Evolutionary conservation across 73 alveolate species (phyloP).

Genomic region (Paramecium primaurelia): DNA sequence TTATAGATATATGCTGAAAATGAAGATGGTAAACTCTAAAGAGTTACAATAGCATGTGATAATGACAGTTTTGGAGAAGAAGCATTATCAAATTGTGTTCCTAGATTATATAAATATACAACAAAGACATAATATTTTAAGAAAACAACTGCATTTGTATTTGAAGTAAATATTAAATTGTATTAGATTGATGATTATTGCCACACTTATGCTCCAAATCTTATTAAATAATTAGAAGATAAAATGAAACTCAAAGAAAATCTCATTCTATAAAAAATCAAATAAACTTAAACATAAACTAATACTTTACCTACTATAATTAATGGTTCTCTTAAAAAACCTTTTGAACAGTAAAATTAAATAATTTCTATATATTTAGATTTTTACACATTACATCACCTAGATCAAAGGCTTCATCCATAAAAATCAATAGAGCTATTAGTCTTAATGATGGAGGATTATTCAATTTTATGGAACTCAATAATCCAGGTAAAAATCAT

Average conservation of each 20-base stretch:
- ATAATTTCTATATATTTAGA: not conserved
- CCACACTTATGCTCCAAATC: not conserved
- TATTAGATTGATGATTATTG: slow-evolving; percentile 2
- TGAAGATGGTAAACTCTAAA: not conserved
- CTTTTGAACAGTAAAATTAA: not conserved
- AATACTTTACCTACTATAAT: not conserved
- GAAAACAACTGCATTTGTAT: not conserved
- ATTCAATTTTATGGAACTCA: slow-evolving; percentile 16
- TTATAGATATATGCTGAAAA: not conserved
- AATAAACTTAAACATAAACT: not conserved
- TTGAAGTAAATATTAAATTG: not conserved
- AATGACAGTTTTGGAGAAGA: slow-evolving; percentile 46
- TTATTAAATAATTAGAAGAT: not conserved
- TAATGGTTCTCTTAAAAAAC: not conserved
- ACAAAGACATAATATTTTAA: not conserved
- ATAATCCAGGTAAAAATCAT: slow-evolving; percentile 28
- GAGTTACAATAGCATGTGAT: not conserved
- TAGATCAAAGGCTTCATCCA: not conserved
- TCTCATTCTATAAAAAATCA: not conserved
- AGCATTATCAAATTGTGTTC: not conserved
- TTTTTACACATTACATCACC: not conserved
- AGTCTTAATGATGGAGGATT: not conserved
- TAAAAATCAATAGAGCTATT: not conserved
- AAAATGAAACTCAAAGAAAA: not conserved
- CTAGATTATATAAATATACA: slow-evolving; percentile 7